These are phyloP conservation scores for Umbelopsis isabellina DNA, from an alignment of 192 early-diverging fungal genomes.

Conservation along the genomic window DNA sequence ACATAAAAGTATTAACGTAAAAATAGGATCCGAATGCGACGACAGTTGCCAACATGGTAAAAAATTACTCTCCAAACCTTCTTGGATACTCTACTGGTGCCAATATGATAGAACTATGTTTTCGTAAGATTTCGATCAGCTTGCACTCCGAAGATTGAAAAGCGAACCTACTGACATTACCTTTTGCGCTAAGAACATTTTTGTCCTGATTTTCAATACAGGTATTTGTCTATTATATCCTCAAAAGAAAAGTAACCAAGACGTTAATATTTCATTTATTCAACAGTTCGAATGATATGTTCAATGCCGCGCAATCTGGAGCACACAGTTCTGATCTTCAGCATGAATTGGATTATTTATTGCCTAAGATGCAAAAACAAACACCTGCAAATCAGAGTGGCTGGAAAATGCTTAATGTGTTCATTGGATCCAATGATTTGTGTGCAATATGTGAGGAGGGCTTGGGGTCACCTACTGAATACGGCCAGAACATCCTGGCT, in stretches of 20 bases:
- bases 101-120: conserved; percentile 56
- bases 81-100: conserved; percentile 47
- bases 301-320: conserved; percentile 63
- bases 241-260: background rate
- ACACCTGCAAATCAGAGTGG: conserved; percentile 30
- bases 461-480: conserved; percentile 27
- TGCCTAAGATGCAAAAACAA: conserved; percentile 14
- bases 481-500: conserved; percentile 29
- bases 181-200: conserved; percentile 6
- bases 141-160: background rate
- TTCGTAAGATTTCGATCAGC: conserved; percentile 34
- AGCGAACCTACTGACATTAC: background rate
- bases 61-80: conserved; percentile 46
- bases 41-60: conserved; percentile 52
- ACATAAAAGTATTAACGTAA: background rate
- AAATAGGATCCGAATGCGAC: conserved; percentile 36
- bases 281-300: conserved; percentile 7
- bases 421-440: conserved; percentile 63
- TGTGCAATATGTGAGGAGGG: conserved; percentile 47
- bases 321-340: conserved; percentile 50
- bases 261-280: background rate
- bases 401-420: conserved; percentile 58
- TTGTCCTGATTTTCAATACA: conserved; percentile 36
- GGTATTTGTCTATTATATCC: background rate
- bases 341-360: conserved; percentile 49